Base-by-base conservation (phyloP, 345 rosid species). In the Durio zibethinus region DNA sequence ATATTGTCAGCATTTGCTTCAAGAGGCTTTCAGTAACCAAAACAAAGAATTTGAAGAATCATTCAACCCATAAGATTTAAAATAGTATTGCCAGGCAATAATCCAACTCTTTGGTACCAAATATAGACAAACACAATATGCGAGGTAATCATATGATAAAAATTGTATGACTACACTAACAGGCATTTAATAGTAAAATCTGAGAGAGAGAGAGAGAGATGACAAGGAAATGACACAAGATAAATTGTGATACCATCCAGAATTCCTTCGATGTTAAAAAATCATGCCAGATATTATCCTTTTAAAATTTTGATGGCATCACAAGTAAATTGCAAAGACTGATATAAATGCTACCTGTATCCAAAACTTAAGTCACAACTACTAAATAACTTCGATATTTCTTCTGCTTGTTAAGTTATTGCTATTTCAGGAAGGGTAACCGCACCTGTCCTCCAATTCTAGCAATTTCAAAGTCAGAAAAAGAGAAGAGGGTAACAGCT, bases 171-270 rank as follows among this genome's bases (percentile, higher is more conserved):
- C 59, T 40, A 12, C 33, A 73, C 36, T 47, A 73, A 9, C 4
- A 31, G 42, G 29, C 47, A 23, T 66, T 15, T 5, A 21, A 21
- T 10, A 21, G 50, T 2, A 3, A 66, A 11, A 66, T 23, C 71
- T 66, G 3, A 0, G 33, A 1, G 2, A 67, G 52, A 42, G 62
- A 42, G n/a, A 42, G 70, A 38, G 69, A 33, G 2, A 33, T 59
- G 65, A 60, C 15, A 21, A 52, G 21, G 53, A 42, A 74, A 73
- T 64, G 73, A 62, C 29, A 77, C 57, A 47, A 47, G 72, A 14
- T 12, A 65, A 67, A 38, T 3, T 23, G 53, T 69, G 38, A 47
- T 7, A 20, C 36, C 43, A 47, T 29, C n/a, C 10, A 69, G 23
- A 25, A 25, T 27, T 45, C 72, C 31, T 11, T n/a, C 1, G 7